Conservation (phyloP, 768 basidiomycete species). For the Termitomyces sp. region DNA sequence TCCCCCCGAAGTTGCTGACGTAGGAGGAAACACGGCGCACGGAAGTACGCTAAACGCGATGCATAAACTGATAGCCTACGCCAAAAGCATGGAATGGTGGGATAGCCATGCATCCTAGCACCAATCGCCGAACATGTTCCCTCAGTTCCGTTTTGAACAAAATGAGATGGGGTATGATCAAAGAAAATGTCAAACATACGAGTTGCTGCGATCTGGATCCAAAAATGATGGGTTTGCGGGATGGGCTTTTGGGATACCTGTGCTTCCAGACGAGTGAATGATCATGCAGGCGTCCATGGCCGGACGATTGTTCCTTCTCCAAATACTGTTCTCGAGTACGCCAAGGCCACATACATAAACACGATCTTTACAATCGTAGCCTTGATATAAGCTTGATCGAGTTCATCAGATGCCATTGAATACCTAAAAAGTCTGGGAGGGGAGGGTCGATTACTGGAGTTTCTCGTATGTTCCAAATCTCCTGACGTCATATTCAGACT, state of each 20-base stretch:
- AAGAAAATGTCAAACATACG: slow-evolving; percentile 13
- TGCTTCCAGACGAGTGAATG: slow-evolving; percentile 37
- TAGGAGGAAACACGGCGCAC: slow-evolving; percentile 24
- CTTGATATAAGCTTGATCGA: slow-evolving; percentile 24
- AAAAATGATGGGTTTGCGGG: slow-evolving; percentile 18
- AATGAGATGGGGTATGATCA: not conserved
- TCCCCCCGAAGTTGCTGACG: too few relatives aligned
- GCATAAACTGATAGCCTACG: slow-evolving; percentile 18
- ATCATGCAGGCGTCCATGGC: slow-evolving; percentile 18
- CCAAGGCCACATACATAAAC: slow-evolving; percentile 16
- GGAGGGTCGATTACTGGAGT: too few relatives aligned
- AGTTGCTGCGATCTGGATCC: slow-evolving; percentile 17
- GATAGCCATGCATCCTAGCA: slow-evolving; percentile 22
- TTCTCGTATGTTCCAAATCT: slow-evolving; percentile 22
- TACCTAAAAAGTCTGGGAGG: slow-evolving; percentile 22
- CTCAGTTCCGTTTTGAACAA: slow-evolving; percentile 4
- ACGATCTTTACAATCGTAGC: slow-evolving; percentile 22
- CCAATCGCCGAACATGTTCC: slow-evolving; percentile 1
- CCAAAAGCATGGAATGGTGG: slow-evolving; percentile 31
- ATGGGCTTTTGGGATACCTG: slow-evolving; percentile 34
- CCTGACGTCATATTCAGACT: not conserved
- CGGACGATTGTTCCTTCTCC: slow-evolving; percentile 30
- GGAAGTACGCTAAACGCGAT: slow-evolving; percentile 15
- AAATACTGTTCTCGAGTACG: slow-evolving; percentile 25
- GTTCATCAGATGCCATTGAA: slow-evolving; percentile 19